A percentile compares a stretch with the other conserved stretches of the same genome.
Conservation (phyloP, 2,329 filamentous ascomycete species). For the Amesomyces nigricolor region DNA sequence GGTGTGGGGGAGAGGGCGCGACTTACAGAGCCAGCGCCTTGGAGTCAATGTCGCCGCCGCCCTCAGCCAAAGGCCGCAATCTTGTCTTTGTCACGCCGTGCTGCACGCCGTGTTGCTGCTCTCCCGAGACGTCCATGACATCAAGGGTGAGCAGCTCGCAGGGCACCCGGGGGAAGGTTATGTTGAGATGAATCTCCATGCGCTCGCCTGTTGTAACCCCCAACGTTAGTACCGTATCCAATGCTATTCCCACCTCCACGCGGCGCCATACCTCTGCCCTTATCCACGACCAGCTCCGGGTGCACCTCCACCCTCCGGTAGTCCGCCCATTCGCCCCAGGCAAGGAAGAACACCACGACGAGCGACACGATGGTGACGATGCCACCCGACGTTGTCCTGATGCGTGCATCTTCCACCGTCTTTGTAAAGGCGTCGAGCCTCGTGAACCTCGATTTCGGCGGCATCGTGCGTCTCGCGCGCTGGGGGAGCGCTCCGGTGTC, state of each 20-base stretch:
- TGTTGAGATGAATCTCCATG: conserved; percentile 98
- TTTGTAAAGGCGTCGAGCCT: conserved; percentile 98
- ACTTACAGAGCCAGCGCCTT: conserved; percentile 63
- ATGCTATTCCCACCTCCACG: neutral
- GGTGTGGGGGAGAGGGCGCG: neutral
- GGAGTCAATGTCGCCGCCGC: conserved; percentile 67
- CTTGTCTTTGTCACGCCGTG: conserved; percentile 91
- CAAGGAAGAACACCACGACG: conserved; percentile 78
- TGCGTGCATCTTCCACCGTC: conserved; percentile 94
- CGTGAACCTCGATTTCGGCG: conserved; percentile 87
- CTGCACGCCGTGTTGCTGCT: conserved; percentile 89
- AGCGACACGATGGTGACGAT: conserved; percentile 90
- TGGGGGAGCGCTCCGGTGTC: conserved; percentile 8
- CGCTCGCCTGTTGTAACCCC: conserved; percentile 63
- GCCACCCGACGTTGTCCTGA: conserved; percentile 92
- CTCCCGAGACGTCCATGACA: conserved; percentile 98
- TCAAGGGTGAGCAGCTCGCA: conserved; percentile 95
- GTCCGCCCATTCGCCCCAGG: conserved; percentile 94
- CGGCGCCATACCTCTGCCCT: conserved; percentile 70
- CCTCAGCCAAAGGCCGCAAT: conserved; percentile 64
- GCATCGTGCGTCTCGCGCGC: conserved; percentile 51
- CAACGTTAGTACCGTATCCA: conserved; percentile 20
- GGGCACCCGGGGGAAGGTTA: conserved; percentile 88
- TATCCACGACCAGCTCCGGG: conserved; percentile 92
- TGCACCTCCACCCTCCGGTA: conserved; percentile 81